Evolutionary conservation across 768 basidiomycete genomes (phyloP), one percentile per base, ranked within the genome.

Genomic region (Pholiota molesta): DNA sequence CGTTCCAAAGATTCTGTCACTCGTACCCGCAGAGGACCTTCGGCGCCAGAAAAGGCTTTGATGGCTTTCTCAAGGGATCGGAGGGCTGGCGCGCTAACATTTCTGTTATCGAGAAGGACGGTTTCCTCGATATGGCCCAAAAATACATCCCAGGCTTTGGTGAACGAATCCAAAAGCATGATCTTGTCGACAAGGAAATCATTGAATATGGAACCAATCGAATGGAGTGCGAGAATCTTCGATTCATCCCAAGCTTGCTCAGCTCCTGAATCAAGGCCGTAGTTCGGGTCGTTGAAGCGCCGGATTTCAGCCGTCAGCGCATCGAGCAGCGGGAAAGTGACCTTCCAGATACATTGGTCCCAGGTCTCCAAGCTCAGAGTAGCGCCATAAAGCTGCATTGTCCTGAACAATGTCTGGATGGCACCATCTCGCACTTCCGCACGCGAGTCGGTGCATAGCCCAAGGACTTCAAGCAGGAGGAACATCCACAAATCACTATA

Each of bases 401-500:
- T 93, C 52, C 96, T 84, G 77, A 97, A 99, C 57, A 99, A 73
- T 1, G 96, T 98, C 74, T 97, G 95, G 49, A 98, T 96, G 10
- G 97, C 95, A 0, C 94, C 94, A 65, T 92, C 91, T 17, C 96
- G 86, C 0, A 97, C 94, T 71, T 99, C 96, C 19, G 90, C 87
- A 33, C 97, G 84, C 0, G 83, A 70, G 69, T 98, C 97, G 2
- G 86, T 84, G 64, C 93, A 94, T 1, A 98, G 79, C 1, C 88
- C 88, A 3, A 96, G 82, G 2, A 98, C 85, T 72, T 95, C 92
- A 6, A 88, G 78, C 2, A 99, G 78, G 5, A 98, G 83, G 74
- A 89, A 91, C 86, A 97, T 93, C 97, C 97, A 99, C n/a, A 98
- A 75, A 2, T 86, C 85, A 69, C 88, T 93, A 68, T 94, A 94